Percentiles rank a stretch among this genome's conserved stretches.
phyloP scores from a whole-genome alignment of 169 alveolate genomes.

The Plasmodium fragile region DNA sequence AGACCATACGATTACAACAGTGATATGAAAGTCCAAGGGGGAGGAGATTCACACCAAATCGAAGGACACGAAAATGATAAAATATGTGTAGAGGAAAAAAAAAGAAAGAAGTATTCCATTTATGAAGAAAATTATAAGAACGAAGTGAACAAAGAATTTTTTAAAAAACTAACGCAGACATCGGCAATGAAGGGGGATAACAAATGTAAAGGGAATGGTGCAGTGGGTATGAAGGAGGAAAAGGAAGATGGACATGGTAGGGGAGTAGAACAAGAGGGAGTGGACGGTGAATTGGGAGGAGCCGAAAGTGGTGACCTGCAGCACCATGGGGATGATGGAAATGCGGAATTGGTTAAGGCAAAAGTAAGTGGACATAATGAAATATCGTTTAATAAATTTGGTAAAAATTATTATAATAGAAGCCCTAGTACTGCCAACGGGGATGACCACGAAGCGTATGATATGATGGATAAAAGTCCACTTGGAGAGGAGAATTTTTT shows the following conservation, averaged over 20 bases:
- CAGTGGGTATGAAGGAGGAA: background rate
- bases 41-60: background rate
- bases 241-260: background rate
- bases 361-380: background rate
- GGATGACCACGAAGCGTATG: background rate
- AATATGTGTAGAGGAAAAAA: background rate
- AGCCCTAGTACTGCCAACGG: background rate
- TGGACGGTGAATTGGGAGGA: background rate
- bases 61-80: constrained; percentile 15
- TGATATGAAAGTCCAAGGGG: background rate
- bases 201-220: background rate
- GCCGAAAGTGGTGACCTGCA: background rate
- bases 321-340: background rate
- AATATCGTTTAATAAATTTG: background rate
- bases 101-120: constrained; percentile 4
- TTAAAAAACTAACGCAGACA: constrained; percentile 11
- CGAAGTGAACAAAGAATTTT: constrained; percentile 3
- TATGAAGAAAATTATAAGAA: constrained; percentile 21
- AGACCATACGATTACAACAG: background rate
- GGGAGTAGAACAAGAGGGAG: background rate
- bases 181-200: constrained; percentile 5
- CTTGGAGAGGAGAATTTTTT: background rate
- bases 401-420: background rate
- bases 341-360: background rate
- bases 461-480: background rate